Evolutionary conservation across 2,329 filamentous ascomycete species (phyloP).

Genomic region (Hysterium pulicare): DNA sequence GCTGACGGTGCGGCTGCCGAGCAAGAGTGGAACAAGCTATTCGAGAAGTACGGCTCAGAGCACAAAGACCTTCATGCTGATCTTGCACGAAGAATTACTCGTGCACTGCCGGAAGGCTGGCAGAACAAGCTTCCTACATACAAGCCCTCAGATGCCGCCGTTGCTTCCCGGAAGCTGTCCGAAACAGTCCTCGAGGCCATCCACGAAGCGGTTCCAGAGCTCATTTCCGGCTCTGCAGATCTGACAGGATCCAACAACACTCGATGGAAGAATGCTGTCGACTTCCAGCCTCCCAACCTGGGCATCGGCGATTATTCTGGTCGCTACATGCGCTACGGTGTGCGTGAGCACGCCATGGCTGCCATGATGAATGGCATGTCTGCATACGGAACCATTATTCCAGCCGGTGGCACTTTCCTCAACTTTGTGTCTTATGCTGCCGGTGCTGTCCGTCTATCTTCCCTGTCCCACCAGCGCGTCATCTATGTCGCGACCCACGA

Average conservation of each 20-base stretch:
- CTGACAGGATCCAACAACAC: conserved; percentile 98
- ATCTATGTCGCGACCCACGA: conserved; percentile 98
- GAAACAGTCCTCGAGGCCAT: conserved; percentile 90
- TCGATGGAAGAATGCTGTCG: conserved; percentile 91
- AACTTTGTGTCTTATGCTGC: conserved; percentile 99
- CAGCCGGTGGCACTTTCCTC: conserved; percentile 93
- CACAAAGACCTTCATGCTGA: conserved; percentile 78
- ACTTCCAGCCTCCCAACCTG: conserved; percentile 89
- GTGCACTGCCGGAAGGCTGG: conserved; percentile 92
- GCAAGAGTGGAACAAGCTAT: conserved; percentile 91
- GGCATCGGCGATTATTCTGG: conserved; percentile 87
- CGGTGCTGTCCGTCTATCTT: conserved; percentile 89
- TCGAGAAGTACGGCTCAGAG: conserved; percentile 79
- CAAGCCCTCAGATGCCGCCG: conserved; percentile 76
- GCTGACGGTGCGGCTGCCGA: conserved; percentile 84
- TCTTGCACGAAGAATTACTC: conserved; percentile 72
- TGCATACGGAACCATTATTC: conserved; percentile 92
- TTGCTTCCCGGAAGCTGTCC: conserved; percentile 94
- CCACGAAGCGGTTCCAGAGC: conserved; percentile 77
- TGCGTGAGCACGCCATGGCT: conserved; percentile 89
- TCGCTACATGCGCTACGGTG: conserved; percentile 89
- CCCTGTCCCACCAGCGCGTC: conserved; percentile 82
- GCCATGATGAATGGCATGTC: conserved; percentile 93
- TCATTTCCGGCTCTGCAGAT: conserved; percentile 94
- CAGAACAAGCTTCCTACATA: conserved; percentile 90